These are phyloP conservation scores for Russula olivacea DNA, from an alignment of 768 basidiomycete genomes.

Conservation along the genomic window DNA sequence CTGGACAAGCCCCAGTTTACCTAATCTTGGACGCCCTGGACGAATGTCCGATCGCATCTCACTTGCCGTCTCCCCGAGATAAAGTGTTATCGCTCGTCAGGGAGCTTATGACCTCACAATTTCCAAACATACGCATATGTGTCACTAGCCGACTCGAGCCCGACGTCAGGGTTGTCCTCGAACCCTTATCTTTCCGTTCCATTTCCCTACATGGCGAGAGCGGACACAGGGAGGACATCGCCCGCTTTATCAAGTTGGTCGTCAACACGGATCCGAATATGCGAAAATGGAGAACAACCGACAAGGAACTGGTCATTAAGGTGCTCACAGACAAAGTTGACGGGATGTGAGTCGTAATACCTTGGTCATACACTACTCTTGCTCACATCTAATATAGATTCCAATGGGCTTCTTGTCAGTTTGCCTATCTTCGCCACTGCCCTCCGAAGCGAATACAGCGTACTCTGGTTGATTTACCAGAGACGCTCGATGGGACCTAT, in stretches of 20 bases:
- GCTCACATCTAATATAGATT: neutral
- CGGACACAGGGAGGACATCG: neutral
- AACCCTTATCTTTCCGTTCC: neutral
- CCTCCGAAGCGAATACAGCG: neutral
- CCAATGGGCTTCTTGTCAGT: neutral
- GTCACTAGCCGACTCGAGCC: neutral
- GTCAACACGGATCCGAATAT: neutral
- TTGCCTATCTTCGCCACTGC: neutral
- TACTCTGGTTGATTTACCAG: neutral
- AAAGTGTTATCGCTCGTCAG: neutral
- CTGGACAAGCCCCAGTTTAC: neutral
- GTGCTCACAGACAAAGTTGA: neutral
- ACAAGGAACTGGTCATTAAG: neutral
- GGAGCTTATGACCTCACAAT: neutral
- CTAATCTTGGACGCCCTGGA: neutral
- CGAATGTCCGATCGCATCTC: neutral
- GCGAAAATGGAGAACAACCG: neutral
- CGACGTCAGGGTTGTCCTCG: neutral
- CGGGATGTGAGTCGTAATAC: neutral
- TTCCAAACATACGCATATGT: neutral
- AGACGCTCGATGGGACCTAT: neutral
- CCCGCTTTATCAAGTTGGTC: neutral
- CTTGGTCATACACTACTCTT: neutral
- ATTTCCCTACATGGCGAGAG: neutral
- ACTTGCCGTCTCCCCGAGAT: accelerated